A percentile compares a stretch with the other conserved stretches of the same genome.
Evolutionary conservation across 2,329 filamentous ascomycete genomes (phyloP).

Genomic region (Pseudohalonectria lignicola): DNA sequence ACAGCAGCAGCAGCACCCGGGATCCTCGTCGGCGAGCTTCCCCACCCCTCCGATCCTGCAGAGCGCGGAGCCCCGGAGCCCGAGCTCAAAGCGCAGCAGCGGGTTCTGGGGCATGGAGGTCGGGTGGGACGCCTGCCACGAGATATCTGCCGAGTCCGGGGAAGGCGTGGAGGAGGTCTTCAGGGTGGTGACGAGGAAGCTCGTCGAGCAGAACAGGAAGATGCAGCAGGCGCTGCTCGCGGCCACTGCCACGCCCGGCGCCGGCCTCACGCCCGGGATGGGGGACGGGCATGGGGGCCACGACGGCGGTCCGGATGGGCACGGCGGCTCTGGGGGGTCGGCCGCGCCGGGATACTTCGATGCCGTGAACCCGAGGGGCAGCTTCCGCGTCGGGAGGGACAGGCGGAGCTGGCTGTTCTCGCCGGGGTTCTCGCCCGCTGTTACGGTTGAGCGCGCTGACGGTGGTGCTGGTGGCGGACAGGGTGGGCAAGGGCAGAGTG

Average conservation of each 20-base stretch:
- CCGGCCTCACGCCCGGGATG: conserved; percentile 9
- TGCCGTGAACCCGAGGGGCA: conserved; percentile 31
- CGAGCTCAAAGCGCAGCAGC: conserved; percentile 54
- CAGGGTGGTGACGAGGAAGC: conserved; percentile 52
- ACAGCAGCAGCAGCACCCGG: conserved; percentile 4
- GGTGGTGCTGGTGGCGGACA: background rate
- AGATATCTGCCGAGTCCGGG: conserved; percentile 87
- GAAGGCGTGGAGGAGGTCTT: conserved; percentile 97
- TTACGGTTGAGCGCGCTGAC: background rate
- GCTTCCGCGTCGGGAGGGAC: conserved; percentile 47
- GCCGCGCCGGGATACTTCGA: conserved; percentile 35
- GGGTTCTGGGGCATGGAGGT: conserved; percentile 88
- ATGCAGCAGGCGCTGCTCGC: conserved; percentile 47
- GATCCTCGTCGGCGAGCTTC: background rate
- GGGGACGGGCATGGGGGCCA: conserved; percentile 5
- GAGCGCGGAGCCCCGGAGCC: conserved; percentile 42
- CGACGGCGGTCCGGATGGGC: conserved; percentile 2
- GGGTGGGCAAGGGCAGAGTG: too few species aligned
- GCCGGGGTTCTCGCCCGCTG: conserved; percentile 30
- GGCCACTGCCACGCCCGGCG: conserved; percentile 40
- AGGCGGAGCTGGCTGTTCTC: conserved; percentile 49
- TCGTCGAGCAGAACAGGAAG: conserved; percentile 53
- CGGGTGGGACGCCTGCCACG: conserved; percentile 95
- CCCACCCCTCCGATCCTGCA: conserved; percentile 6
- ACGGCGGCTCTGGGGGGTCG: conserved; percentile 3